Evolutionary conservation across 2,329 filamentous ascomycete genomes (phyloP).

Genomic region (Leptosphaerulina australis): DNA sequence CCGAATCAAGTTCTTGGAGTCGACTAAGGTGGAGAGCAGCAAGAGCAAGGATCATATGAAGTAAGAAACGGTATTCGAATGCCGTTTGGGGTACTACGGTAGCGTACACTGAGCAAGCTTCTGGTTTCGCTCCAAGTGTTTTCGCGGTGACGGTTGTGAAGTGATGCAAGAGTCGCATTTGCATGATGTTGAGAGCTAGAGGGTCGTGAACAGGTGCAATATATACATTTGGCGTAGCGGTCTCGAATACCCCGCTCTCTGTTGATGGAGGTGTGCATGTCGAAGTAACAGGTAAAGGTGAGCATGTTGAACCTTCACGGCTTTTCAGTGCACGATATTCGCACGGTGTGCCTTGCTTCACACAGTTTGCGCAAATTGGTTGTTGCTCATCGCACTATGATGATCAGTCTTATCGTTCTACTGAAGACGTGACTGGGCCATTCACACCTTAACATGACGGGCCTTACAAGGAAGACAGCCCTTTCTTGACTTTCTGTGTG

Average conservation of each 20-base stretch:
- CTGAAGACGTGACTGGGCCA: neutral
- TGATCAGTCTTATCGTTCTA: conserved; percentile 15
- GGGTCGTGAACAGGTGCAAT: neutral
- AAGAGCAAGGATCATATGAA: conserved; percentile 53
- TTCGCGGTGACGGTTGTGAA: conserved; percentile 38
- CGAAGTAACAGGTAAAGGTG: conserved; percentile 20
- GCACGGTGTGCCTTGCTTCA: conserved; percentile 39
- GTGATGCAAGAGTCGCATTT: conserved; percentile 42
- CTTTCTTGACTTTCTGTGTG: conserved; percentile 40
- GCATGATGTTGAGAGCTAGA: conserved; percentile 27
- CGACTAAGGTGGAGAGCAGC: conserved; percentile 53
- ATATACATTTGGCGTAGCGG: neutral
- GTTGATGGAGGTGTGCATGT: conserved; percentile 20
- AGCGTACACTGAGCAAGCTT: conserved; percentile 27
- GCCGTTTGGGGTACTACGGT: conserved; percentile 42
- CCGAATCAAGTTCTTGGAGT: conserved; percentile 26
- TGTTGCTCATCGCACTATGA: conserved; percentile 41
- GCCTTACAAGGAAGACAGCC: conserved; percentile 40
- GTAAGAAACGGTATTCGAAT: conserved; percentile 52
- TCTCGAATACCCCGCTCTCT: conserved; percentile 19
- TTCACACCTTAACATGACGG: conserved; percentile 38
- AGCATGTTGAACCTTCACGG: conserved; percentile 21
- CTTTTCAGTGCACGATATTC: conserved; percentile 32
- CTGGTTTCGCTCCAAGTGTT: conserved; percentile 27
- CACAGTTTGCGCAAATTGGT: conserved; percentile 40